These are phyloP conservation scores for Paecilomyces sp. DNA, from an alignment of 2,329 filamentous ascomycete species.

Conservation along the genomic window DNA sequence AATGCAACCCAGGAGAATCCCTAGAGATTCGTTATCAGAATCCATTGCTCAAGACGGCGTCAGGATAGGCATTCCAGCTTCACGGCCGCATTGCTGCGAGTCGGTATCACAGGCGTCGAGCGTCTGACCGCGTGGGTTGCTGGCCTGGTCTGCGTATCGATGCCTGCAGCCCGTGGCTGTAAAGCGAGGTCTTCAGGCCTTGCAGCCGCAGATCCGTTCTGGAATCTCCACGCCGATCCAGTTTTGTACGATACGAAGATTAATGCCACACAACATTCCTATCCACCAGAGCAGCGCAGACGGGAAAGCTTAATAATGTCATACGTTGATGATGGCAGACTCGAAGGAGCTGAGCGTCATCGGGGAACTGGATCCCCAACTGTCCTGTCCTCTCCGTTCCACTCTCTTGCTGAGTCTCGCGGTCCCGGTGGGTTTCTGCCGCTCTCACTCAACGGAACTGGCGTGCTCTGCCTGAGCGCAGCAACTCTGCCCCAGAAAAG, in stretches of 20 bases:
- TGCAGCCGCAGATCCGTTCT: background rate
- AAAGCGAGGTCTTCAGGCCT: background rate
- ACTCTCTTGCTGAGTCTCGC: background rate
- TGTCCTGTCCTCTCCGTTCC: background rate
- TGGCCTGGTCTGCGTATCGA: background rate
- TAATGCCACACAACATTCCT: conserved; percentile 1
- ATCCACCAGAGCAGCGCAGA: background rate
- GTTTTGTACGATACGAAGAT: background rate
- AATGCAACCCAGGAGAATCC: background rate
- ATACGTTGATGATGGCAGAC: background rate
- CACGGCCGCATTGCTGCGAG: background rate
- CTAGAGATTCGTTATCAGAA: background rate
- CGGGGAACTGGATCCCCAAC: background rate
- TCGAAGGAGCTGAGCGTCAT: background rate
- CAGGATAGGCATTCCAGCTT: background rate
- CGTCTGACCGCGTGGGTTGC: background rate
- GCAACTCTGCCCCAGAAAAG: background rate
- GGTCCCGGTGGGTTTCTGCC: background rate
- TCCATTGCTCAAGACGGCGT: background rate
- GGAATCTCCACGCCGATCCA: background rate
- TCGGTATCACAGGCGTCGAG: background rate
- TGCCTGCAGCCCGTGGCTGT: background rate
- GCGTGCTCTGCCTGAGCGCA: background rate
- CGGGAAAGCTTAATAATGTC: background rate
- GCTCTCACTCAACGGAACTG: background rate